Conservation (phyloP, 768 basidiomycete genomes). For the Suillus hirtellus region DNA sequence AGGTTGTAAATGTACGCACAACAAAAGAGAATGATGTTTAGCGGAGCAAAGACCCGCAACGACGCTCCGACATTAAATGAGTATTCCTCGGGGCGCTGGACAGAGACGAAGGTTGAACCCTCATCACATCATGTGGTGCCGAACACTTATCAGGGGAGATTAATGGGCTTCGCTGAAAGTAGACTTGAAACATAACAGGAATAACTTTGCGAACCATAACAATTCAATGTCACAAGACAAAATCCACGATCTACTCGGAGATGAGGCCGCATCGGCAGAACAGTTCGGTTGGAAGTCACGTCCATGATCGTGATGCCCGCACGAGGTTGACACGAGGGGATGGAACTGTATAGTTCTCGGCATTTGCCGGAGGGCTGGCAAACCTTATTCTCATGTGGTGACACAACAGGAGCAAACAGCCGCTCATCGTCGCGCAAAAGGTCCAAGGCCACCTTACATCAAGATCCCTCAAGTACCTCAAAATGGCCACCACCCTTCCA, state of each 20-base stretch:
- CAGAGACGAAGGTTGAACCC: background rate
- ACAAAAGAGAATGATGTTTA: background rate
- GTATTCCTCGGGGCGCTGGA: background rate
- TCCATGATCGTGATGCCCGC: background rate
- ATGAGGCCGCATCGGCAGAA: background rate
- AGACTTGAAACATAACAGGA: background rate
- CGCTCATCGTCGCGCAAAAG: constrained; percentile 26
- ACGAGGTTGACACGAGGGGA: background rate
- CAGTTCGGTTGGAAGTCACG: background rate
- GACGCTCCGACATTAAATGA: background rate
- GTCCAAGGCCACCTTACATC: constrained; percentile 19
- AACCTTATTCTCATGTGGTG: constrained; percentile 26
- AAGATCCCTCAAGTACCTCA: constrained; percentile 38
- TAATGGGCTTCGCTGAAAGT: background rate
- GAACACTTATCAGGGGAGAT: background rate
- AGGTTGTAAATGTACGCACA: background rate
- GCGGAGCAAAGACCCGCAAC: background rate
- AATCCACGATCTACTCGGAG: background rate
- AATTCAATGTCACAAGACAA: background rate
- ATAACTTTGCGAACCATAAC: background rate
- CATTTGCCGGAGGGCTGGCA: constrained; percentile 17
- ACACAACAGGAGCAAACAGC: constrained; percentile 25
- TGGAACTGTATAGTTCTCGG: constrained; percentile 34
- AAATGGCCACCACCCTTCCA: constrained; percentile 79
- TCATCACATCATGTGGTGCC: background rate